Percentiles rank a stretch among this genome's conserved stretches.
Evolutionary conservation across 1,139 yeast genomes (phyloP).

Genomic region (Scheffersomyces segobiensis): DNA sequence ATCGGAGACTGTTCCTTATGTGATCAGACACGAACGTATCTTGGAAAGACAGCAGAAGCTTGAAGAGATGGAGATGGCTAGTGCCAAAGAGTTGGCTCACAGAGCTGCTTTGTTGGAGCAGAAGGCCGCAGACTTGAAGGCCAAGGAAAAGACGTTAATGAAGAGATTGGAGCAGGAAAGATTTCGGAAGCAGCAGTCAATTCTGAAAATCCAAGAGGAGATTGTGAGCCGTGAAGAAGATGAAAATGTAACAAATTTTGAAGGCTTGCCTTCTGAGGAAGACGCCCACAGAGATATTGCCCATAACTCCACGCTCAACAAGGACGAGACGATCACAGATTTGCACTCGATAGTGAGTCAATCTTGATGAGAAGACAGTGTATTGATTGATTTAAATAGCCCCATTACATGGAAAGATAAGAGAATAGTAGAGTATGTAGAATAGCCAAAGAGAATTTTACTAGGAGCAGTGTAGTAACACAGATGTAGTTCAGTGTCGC

Average conservation of each 20-base stretch:
- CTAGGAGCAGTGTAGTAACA: not conserved
- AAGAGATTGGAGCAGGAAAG: constrained; percentile 34
- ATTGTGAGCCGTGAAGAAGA: constrained; percentile 2
- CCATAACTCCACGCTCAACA: constrained; percentile 23
- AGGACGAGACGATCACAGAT: constrained; percentile 57
- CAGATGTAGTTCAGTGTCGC: no score
- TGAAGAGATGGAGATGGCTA: constrained; percentile 75
- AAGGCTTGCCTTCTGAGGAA: constrained; percentile 1
- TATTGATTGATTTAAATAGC: not conserved
- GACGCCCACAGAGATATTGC: not conserved
- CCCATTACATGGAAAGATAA: not conserved
- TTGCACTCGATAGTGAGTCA: constrained; percentile 43
- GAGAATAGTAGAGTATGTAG: not conserved
- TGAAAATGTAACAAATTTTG: not conserved
- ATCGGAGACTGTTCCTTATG: constrained; percentile 80
- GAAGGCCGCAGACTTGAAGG: constrained; percentile 72
- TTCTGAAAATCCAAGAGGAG: constrained; percentile 1
- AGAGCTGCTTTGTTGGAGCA: constrained; percentile 77
- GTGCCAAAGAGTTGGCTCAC: constrained; percentile 69
- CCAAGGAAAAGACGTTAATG: constrained; percentile 57
- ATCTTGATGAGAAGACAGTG: not conserved
- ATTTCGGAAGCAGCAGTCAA: constrained; percentile 10
- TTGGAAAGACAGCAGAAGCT: constrained; percentile 74
- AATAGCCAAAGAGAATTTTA: not conserved
- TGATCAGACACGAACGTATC: constrained; percentile 72